These are phyloP conservation scores for Chamaenerion angustifolium DNA, from an alignment of 345 rosid species.

Conservation along the genomic window DNA sequence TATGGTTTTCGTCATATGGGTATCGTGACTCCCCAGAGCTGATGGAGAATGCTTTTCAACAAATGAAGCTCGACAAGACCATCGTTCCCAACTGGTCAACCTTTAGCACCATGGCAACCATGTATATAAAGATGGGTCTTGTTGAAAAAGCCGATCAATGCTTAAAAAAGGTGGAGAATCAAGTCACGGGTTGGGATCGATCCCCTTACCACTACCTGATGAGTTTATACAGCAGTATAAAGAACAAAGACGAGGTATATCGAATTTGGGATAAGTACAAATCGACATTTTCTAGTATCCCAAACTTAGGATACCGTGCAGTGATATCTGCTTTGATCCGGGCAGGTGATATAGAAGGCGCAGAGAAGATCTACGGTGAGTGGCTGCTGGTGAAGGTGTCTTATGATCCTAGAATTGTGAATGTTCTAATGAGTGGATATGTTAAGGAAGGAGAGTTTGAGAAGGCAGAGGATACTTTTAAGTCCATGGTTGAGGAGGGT, in stretches of 20 bases:
- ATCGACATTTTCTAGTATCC: constrained; percentile 56
- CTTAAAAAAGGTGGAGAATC: constrained; percentile 63
- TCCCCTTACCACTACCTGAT: constrained; percentile 81
- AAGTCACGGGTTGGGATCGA: constrained; percentile 69
- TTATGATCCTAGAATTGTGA: constrained; percentile 73
- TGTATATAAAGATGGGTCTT: constrained; percentile 71
- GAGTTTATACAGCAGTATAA: constrained; percentile 61
- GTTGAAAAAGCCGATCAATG: constrained; percentile 70
- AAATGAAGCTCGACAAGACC: constrained; percentile 47
- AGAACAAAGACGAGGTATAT: constrained; percentile 53
- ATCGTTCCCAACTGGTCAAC: constrained; percentile 83
- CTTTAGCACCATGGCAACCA: constrained; percentile 81
- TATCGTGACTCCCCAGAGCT: constrained; percentile 47
- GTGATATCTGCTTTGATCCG: constrained; percentile 58
- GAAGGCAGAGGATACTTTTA: constrained; percentile 42
- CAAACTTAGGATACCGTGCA: constrained; percentile 77
- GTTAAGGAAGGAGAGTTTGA: constrained; percentile 49
- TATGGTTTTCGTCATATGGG: constrained; percentile 82
- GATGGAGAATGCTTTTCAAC: constrained; percentile 68
- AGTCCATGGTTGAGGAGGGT: constrained; percentile 53
- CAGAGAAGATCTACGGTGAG: constrained; percentile 59
- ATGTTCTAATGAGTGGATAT: constrained; percentile 52
- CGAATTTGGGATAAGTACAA: constrained; percentile 79
- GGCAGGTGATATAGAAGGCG: constrained; percentile 57
- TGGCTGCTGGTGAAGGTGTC: constrained; percentile 60